phyloP scores from a whole-genome alignment of 2,329 filamentous ascomycete genomes.

The Lasiodiplodia sp. region DNA sequence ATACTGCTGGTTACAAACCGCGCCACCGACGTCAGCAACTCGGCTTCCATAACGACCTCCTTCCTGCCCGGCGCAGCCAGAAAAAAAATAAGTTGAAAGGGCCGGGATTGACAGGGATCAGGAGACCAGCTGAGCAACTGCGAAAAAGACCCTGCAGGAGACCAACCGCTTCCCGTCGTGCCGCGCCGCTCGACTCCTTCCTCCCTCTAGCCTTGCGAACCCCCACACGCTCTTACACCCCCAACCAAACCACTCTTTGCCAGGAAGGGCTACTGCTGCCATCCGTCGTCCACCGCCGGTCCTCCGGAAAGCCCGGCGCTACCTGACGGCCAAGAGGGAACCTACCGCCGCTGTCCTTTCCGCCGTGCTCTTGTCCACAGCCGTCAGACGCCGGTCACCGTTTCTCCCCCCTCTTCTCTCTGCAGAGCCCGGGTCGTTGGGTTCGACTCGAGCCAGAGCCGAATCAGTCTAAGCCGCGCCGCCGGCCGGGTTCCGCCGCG shows the following conservation, averaged over 20 bases:
- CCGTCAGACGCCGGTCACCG: constrained; percentile 2
- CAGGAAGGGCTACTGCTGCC: constrained; percentile 7
- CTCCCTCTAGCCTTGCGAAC: constrained; percentile 19
- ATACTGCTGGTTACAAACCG: constrained; percentile 10
- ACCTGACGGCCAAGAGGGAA: background rate
- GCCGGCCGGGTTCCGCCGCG: background rate
- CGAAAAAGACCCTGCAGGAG: constrained; percentile 25
- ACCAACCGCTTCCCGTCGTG: constrained; percentile 13
- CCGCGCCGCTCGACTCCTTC: constrained; percentile 13
- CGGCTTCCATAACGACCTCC: constrained; percentile 1
- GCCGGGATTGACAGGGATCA: constrained; percentile 23
- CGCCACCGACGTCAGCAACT: constrained; percentile 27
- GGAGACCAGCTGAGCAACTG: constrained; percentile 26
- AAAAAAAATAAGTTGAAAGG: constrained; percentile 19
- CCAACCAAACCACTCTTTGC: background rate
- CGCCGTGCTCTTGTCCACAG: background rate
- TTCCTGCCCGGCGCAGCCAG: constrained; percentile 1
- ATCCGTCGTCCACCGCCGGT: background rate
- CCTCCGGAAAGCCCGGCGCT: constrained; percentile 15
- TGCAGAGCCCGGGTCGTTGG: background rate
- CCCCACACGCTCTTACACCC: constrained; percentile 16
- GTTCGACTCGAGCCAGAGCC: background rate
- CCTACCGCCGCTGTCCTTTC: background rate
- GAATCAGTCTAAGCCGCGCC: constrained; percentile 2
- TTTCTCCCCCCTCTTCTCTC: background rate